Percentiles rank a stretch among this genome's conserved stretches.
Conservation (phyloP, 371 early-diverging fungal species). For the Mucor velutinosus region DNA sequence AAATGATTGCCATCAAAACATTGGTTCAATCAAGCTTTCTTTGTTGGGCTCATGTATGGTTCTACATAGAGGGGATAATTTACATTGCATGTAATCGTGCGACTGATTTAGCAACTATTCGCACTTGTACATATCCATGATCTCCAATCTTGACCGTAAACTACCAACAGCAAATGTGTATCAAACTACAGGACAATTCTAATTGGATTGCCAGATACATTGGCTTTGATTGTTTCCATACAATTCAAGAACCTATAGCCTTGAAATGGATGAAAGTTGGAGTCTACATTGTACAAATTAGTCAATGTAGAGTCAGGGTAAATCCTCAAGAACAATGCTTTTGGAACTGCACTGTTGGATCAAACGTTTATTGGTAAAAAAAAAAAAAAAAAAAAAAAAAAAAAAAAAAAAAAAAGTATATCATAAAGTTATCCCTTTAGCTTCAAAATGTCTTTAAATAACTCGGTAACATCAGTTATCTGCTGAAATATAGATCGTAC, state of each 20-base stretch:
- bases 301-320: not conserved
- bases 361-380: not conserved
- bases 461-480: not conserved
- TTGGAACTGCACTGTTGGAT: not conserved
- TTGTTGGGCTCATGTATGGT: not conserved
- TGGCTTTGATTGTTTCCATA: not conserved
- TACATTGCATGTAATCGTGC: not conserved
- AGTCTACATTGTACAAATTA: not conserved
- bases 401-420: not conserved
- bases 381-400: not conserved
- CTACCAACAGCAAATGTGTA: not conserved
- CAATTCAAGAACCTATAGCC: not conserved
- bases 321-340: not conserved
- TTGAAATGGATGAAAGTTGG: not conserved
- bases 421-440: not conserved
- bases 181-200: not conserved
- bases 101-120: not conserved
- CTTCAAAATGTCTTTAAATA: not conserved
- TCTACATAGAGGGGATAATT: not conserved
- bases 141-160: not conserved
- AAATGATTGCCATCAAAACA: not conserved
- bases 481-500: not conserved
- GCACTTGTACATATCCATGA: not conserved
- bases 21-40: not conserved
- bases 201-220: not conserved